Percentiles rank a stretch among this genome's conserved stretches.
Evolutionary conservation across 306 rosid genomes (phyloP).

Genomic region (Prunus padus): DNA sequence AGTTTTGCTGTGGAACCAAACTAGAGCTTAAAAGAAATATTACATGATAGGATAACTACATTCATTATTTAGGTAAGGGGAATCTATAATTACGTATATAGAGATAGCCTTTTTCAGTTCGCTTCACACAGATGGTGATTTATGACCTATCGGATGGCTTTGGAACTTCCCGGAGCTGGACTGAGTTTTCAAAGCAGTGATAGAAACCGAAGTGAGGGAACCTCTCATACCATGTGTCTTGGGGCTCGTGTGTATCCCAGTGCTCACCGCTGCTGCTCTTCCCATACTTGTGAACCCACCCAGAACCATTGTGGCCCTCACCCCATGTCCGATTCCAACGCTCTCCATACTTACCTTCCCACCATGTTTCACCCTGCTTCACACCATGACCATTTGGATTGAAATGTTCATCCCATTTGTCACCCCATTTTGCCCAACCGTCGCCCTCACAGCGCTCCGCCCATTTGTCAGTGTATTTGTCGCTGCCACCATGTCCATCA

Average conservation of each 20-base stretch:
- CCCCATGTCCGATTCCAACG: conserved; percentile 98
- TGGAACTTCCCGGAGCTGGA: conserved; percentile 64
- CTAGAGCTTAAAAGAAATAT: neutral
- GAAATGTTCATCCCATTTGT: conserved; percentile 97
- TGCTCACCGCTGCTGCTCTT: conserved; percentile 95
- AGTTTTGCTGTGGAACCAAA: neutral
- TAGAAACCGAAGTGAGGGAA: conserved; percentile 85
- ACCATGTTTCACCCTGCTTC: conserved; percentile 98
- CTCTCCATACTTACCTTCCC: conserved; percentile 82
- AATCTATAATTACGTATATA: neutral
- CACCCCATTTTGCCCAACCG: conserved; percentile 97
- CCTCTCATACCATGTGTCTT: conserved; percentile 94
- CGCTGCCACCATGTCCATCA: conserved; percentile 88
- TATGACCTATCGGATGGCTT: conserved; percentile 9
- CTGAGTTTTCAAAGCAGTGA: conserved; percentile 84
- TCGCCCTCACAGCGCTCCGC: conserved; percentile 74
- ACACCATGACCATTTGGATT: conserved; percentile 59
- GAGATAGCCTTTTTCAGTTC: neutral
- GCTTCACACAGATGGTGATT: no score
- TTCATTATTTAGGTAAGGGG: conserved; percentile 4
- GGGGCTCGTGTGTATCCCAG: conserved; percentile 81
- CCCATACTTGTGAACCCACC: conserved; percentile 97
- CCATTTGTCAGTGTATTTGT: conserved; percentile 94
- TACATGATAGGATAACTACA: neutral
- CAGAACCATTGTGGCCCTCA: conserved; percentile 81